These are phyloP conservation scores for Entonaema liquescens DNA, from an alignment of 495 filamentous ascomycete species.

Conservation along the genomic window DNA sequence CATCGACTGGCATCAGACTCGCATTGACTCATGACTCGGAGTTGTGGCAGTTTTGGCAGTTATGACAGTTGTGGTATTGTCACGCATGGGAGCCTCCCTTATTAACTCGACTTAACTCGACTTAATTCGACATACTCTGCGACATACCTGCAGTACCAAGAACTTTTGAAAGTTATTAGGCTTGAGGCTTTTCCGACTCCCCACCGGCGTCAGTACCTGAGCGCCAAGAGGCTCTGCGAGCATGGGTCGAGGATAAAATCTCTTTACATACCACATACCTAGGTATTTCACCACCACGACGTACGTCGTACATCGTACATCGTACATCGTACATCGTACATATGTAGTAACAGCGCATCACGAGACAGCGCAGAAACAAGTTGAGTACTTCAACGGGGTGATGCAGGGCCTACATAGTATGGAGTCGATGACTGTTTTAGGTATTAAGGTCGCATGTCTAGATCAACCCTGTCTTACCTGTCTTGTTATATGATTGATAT, in stretches of 20 bases:
- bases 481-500: neutral
- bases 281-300: conserved; percentile 3
- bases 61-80: conserved; percentile 1
- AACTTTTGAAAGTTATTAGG: neutral
- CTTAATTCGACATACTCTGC: neutral
- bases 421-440: conserved; percentile 30
- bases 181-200: conserved; percentile 16
- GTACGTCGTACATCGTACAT: conserved; percentile 6
- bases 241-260: conserved; percentile 37
- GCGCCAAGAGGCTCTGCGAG: conserved; percentile 32
- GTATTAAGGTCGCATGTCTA: conserved; percentile 30
- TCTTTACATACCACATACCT: too few relatives aligned
- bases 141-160: neutral
- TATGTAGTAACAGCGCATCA: conserved; percentile 29
- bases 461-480: conserved; percentile 6
- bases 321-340: neutral
- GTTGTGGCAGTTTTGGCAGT: neutral
- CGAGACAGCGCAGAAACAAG: conserved; percentile 22
- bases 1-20: neutral
- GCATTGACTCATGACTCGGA: neutral
- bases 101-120: neutral
- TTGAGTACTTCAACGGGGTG: conserved; percentile 1
- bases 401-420: conserved; percentile 21
- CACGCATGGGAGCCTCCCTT: conserved; percentile 21
- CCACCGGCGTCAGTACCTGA: conserved; percentile 14